Base-by-base conservation (phyloP, 108 stramenopile species). In the Tribonema minus region DNA sequence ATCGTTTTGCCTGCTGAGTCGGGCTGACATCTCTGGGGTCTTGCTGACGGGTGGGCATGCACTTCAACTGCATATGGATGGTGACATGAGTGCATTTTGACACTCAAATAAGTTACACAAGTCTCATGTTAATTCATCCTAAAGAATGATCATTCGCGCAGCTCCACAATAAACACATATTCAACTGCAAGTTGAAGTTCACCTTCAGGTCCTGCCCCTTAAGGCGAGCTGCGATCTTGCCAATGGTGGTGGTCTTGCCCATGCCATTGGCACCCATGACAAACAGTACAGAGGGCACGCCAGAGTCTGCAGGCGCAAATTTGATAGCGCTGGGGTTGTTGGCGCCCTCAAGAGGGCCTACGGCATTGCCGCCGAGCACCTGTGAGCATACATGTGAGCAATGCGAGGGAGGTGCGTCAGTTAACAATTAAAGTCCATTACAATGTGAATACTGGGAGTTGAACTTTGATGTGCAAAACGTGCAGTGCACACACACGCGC, bases 191-290 rank as follows among this genome's bases (percentile, higher is more conserved):
- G n/a, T n/a, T n/a, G n/a, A n/a, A n/a, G 46, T 54, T 54, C 20
- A 54, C 46, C 74, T 54, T 76, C n/a, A 88, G 86, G 4, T 91
- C 89, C 62, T 95, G 93, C 12, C 73, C 79, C 36, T 83, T 66
- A 3, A 96, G 75, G 25, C 93, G 90, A 80, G 90, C 73, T 5
- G 96, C 94, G 30, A 95, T 70, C 88, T 96, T 96, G n/a, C 94
- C 95, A 60, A 95, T 92, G 32, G 94, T 93, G 1, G 94, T 95
- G 15, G 90, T 90, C 82, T 96, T 96, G 9, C 95, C 95, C 93
- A 96, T 95, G 0, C 89, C 88, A 74, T 86, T 80, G 0, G 84
- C 76, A 23, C 82, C 83, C 37, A 82, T 82, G 70, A 86, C 72
- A 25, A 82, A 60, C 58, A 84, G 58, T 33, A 85, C 86, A 12